Evolutionary conservation across 78 protist genomes (phyloP).

Genomic region (Parvularia atlantis): DNA sequence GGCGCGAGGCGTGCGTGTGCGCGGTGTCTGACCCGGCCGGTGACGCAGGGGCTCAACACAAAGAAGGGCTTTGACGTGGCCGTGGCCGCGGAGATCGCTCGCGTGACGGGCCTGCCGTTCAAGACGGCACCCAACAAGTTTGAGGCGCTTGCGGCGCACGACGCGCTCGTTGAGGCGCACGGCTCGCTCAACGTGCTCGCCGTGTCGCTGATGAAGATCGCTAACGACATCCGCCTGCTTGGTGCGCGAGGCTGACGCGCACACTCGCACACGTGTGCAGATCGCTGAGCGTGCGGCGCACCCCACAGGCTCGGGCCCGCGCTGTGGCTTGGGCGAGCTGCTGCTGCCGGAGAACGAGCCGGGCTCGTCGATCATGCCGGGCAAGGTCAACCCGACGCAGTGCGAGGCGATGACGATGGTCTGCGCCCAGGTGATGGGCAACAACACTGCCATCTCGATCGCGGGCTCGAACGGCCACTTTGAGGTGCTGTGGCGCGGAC

Average conservation of each 20-base stretch:
- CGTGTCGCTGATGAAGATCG: constrained; percentile 72
- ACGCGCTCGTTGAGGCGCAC: constrained; percentile 62
- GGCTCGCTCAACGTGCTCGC: constrained; percentile 76
- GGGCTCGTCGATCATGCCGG: constrained; percentile 88
- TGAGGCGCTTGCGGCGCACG: constrained; percentile 76
- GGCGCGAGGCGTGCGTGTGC: too few species aligned
- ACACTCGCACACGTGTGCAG: not conserved
- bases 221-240: constrained; percentile 79
- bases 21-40: too few species aligned
- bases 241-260: constrained; percentile 5
- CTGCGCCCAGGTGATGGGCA: constrained; percentile 89
- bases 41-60: constrained; percentile 65
- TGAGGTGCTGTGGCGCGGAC: too few species aligned
- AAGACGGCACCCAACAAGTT: constrained; percentile 74
- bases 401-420: constrained; percentile 94
- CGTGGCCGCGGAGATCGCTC: constrained; percentile 45
- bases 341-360: constrained; percentile 89
- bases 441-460: constrained; percentile 74
- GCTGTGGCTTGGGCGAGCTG: constrained; percentile 79
- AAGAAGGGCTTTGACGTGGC: constrained; percentile 55
- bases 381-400: constrained; percentile 90
- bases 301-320: constrained; percentile 66
- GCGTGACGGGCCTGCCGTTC: constrained; percentile 61
- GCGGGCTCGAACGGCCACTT: constrained; percentile 87
- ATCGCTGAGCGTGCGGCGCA: too few species aligned